Evolutionary conservation across 495 filamentous ascomycete species (phyloP).

Genomic region (Lophiotrema nucula): DNA sequence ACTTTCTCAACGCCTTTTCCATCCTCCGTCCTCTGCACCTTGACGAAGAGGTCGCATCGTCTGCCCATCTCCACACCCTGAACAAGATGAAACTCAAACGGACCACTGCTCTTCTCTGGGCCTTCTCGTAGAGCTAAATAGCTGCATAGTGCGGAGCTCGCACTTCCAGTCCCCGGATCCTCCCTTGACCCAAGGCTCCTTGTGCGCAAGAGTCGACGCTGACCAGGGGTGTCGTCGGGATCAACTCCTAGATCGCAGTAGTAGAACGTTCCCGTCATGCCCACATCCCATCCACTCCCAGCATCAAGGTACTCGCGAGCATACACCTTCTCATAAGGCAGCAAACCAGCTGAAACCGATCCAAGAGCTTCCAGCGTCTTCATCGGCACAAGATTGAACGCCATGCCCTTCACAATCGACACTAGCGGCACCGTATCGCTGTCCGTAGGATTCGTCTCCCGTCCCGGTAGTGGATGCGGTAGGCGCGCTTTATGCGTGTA

Average conservation of each 20-base stretch:
- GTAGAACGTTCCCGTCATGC: constrained; percentile 56
- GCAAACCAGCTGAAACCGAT: constrained; percentile 28
- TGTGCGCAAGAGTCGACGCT: constrained; percentile 39
- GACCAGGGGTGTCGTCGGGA: constrained; percentile 33
- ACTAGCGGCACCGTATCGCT: constrained; percentile 48
- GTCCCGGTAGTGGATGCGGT: constrained; percentile 25
- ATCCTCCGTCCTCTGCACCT: constrained; percentile 39
- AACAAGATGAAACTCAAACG: constrained; percentile 52
- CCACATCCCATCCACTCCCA: constrained; percentile 58
- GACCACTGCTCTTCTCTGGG: constrained; percentile 33
- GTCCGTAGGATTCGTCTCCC: constrained; percentile 35
- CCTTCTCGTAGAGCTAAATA: constrained; percentile 53
- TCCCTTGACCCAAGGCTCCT: constrained; percentile 57
- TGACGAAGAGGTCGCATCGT: constrained; percentile 57
- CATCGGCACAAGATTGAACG: constrained; percentile 57
- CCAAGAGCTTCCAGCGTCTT: constrained; percentile 47
- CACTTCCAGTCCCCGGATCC: constrained; percentile 74
- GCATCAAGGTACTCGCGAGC: constrained; percentile 10
- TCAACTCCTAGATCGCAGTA: constrained; percentile 46
- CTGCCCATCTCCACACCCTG: constrained; percentile 82
- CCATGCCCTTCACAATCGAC: constrained; percentile 69
- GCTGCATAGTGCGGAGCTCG: constrained; percentile 54
- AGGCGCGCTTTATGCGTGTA: constrained; percentile 54
- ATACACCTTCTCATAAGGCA: neutral
- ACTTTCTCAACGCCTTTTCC: constrained; percentile 34